Evolutionary conservation across 768 basidiomycete species (phyloP).

Genomic region (Calvatia gigantea): DNA sequence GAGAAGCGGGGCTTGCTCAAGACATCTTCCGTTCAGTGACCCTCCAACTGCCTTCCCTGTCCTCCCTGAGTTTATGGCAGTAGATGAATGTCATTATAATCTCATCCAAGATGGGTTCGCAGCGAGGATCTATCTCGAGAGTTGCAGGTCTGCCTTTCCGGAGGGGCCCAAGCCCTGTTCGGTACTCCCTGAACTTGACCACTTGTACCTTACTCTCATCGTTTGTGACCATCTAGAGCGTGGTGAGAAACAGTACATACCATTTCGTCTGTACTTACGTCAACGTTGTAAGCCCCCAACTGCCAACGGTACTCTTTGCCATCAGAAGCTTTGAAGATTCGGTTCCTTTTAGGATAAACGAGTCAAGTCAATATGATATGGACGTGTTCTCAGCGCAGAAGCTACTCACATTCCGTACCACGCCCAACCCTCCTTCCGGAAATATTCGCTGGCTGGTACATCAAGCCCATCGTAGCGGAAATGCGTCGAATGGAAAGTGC

Average conservation of each 20-base stretch:
- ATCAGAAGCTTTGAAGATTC: slow-evolving; percentile 14
- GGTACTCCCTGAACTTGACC: slow-evolving; percentile 16
- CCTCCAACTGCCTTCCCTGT: slow-evolving; percentile 14
- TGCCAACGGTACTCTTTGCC: slow-evolving; percentile 32
- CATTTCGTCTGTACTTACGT: neutral
- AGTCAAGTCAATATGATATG: neutral
- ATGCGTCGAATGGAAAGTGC: slow-evolving; percentile 4
- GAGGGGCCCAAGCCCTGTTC: slow-evolving; percentile 7
- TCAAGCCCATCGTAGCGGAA: slow-evolving; percentile 11
- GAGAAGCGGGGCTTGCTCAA: too few relatives aligned
- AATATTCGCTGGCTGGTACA: slow-evolving; percentile 10
- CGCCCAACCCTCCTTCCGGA: slow-evolving; percentile 18
- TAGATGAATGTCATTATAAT: slow-evolving; percentile 32
- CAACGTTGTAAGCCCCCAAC: slow-evolving; percentile 20
- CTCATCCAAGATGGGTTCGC: slow-evolving; percentile 26
- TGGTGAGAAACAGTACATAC: neutral
- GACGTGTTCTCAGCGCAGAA: neutral
- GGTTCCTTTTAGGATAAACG: neutral
- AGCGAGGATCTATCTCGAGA: slow-evolving; percentile 24
- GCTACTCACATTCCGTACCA: slow-evolving; percentile 15
- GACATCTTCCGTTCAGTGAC: too few relatives aligned
- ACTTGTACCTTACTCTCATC: slow-evolving; percentile 17
- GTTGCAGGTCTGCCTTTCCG: slow-evolving; percentile 15
- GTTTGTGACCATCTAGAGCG: slow-evolving; percentile 15
- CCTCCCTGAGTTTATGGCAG: slow-evolving; percentile 24